A percentile compares a stretch with the other conserved stretches of the same genome.
Conservation (phyloP, 202 grass and related monocot genomes). For the Setaria italica region DNA sequence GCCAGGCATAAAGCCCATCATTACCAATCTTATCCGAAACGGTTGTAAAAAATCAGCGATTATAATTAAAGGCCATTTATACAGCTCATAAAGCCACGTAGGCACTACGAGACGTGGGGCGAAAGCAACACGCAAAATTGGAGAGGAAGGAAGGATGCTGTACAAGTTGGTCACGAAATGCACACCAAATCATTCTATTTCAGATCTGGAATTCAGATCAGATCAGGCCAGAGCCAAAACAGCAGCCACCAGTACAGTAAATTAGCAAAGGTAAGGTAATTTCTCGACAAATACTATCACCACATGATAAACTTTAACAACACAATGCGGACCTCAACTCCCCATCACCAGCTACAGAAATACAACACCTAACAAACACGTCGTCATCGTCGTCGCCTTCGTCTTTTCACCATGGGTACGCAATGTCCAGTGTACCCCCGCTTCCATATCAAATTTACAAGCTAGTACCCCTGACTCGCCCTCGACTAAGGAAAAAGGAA, state of each 20-base stretch:
- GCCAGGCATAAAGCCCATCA: neutral
- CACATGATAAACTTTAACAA: neutral
- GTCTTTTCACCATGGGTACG: neutral
- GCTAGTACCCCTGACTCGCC: slow-evolving; percentile 8
- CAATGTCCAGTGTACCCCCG: slow-evolving; percentile 30
- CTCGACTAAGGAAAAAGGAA: neutral
- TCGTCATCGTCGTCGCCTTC: neutral
- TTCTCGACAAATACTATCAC: slow-evolving; percentile 11
- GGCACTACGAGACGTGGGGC: neutral
- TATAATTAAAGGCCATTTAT: neutral
- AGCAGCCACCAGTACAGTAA: neutral
- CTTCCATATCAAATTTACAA: slow-evolving; percentile 57
- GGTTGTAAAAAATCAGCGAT: too few species aligned
- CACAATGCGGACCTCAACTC: slow-evolving; percentile 1
- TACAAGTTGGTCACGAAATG: neutral
- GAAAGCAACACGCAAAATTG: slow-evolving; percentile 5
- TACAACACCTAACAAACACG: neutral
- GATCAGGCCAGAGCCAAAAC: neutral
- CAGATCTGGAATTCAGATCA: neutral
- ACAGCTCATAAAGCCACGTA: slow-evolving; percentile 31
- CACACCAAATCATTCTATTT: neutral
- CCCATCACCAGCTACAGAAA: slow-evolving; percentile 27
- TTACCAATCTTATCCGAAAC: neutral
- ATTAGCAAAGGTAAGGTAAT: neutral
- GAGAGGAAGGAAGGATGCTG: neutral